Evolutionary conservation across 2,329 filamentous ascomycete species (phyloP).

Genomic region (Ophiostoma himal-ulmi): DNA sequence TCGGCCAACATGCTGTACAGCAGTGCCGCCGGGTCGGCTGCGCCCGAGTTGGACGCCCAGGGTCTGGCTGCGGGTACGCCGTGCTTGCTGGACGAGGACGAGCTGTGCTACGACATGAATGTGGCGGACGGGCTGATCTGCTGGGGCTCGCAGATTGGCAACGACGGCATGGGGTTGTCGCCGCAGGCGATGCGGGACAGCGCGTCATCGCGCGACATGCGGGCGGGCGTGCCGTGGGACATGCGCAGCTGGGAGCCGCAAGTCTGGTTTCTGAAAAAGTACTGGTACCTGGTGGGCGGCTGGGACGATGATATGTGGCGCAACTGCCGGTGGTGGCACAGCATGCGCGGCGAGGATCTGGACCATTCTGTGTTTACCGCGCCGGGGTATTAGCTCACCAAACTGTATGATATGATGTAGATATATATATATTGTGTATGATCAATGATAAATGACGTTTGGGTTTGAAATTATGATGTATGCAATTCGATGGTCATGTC

Average conservation of each 20-base stretch:
- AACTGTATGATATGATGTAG: neutral
- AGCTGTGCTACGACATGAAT: constrained; percentile 35
- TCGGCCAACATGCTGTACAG: neutral
- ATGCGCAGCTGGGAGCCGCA: constrained; percentile 41
- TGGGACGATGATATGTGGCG: constrained; percentile 29
- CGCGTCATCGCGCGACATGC: constrained; percentile 28
- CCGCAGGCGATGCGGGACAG: constrained; percentile 23
- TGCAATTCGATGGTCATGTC: neutral
- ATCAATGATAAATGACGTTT: neutral
- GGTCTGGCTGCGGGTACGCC: neutral
- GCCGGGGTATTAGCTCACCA: neutral
- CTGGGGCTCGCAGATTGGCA: constrained; percentile 34
- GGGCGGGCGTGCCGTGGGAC: constrained; percentile 40
- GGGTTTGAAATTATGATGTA: neutral
- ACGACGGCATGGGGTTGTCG: constrained; percentile 19
- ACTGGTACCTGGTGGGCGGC: constrained; percentile 27
- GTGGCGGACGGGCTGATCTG: constrained; percentile 34
- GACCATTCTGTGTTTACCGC: constrained; percentile 25
- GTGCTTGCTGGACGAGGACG: constrained; percentile 33
- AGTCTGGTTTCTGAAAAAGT: constrained; percentile 40
- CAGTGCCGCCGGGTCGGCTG: neutral
- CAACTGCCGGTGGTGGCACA: constrained; percentile 27
- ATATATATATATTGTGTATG: neutral
- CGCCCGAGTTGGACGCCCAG: neutral
- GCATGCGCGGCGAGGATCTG: constrained; percentile 26